Evolutionary conservation across 768 basidiomycete genomes (phyloP).

Genomic region (Suillus luteus): DNA sequence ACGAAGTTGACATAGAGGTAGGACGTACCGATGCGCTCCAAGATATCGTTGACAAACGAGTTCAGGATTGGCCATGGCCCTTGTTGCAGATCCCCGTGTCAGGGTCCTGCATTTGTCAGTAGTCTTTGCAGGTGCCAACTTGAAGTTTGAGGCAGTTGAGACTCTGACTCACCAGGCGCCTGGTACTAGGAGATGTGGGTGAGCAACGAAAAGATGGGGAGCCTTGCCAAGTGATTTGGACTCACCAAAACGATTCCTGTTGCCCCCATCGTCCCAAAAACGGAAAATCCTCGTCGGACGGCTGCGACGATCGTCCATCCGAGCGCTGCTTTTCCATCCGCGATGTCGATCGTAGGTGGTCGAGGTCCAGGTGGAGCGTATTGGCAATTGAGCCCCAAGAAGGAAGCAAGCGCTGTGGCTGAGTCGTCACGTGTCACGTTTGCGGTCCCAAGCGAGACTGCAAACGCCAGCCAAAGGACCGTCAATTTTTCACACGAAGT

Average conservation of each 20-base stretch:
- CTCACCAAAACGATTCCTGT: not conserved
- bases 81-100: no score
- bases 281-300: not conserved
- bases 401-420: not conserved
- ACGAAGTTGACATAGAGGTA: no score
- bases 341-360: not conserved
- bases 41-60: no score
- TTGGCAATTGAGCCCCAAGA: not conserved
- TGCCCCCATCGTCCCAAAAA: not conserved
- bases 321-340: not conserved
- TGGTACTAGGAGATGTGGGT: not conserved
- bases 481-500: not conserved
- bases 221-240: not conserved
- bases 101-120: constrained; percentile 13
- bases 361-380: not conserved
- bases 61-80: no score
- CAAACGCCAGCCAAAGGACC: not conserved
- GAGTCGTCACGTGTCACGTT: not conserved
- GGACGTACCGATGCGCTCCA: no score
- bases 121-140: constrained; percentile 55
- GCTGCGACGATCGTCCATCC: not conserved
- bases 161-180: constrained; percentile 13
- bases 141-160: constrained; percentile 54
- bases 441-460: not conserved
- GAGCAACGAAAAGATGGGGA: not conserved